phyloP scores from a whole-genome alignment of 164 flowering plant genomes.

The Amborella trichopoda region DNA sequence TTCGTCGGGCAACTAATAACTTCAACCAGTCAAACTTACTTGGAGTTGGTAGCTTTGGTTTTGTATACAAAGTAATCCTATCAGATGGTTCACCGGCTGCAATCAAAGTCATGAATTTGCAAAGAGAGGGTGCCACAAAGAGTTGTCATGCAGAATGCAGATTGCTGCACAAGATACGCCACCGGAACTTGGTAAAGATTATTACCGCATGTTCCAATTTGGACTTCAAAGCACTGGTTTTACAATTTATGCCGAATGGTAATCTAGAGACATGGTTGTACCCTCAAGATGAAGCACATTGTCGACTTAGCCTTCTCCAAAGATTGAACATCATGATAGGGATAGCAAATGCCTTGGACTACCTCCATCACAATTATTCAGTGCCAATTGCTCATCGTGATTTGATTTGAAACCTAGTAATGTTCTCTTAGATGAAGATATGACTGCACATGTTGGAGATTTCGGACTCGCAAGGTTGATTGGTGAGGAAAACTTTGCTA shows the following conservation, averaged over 20 bases:
- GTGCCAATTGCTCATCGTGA: conserved; percentile 1
- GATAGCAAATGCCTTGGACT: conserved; percentile 4
- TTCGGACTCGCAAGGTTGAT: conserved; percentile 8
- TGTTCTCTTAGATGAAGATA: conserved; percentile 2
- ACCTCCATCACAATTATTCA: conserved; percentile 2
- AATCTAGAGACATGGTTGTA: conserved; percentile 5
- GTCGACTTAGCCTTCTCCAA: not conserved
- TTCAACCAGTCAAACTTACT: conserved; percentile 50
- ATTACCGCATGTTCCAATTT: not conserved
- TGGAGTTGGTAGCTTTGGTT: conserved; percentile 78
- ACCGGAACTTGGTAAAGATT: conserved; percentile 3
- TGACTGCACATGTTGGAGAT: conserved; percentile 4
- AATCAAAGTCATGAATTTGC: conserved; percentile 57
- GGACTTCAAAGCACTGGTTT: conserved; percentile 5
- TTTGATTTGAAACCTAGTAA: conserved; percentile 15
- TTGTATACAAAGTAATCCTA: conserved; percentile 73
- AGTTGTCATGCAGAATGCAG: conserved; percentile 83
- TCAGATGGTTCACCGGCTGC: conserved; percentile 53
- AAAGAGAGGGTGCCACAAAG: conserved; percentile 23
- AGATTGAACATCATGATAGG: conserved; percentile 2
- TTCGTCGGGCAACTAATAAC: conserved; percentile 67
- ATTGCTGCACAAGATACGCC: conserved; percentile 13
- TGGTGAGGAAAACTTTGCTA: conserved; percentile 2
- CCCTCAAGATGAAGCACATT: conserved; percentile 4
- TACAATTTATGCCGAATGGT: conserved; percentile 3